Conservation (phyloP, 2,329 filamentous ascomycete genomes). For the Ophiocordyceps polyrhachis-furcata region DNA sequence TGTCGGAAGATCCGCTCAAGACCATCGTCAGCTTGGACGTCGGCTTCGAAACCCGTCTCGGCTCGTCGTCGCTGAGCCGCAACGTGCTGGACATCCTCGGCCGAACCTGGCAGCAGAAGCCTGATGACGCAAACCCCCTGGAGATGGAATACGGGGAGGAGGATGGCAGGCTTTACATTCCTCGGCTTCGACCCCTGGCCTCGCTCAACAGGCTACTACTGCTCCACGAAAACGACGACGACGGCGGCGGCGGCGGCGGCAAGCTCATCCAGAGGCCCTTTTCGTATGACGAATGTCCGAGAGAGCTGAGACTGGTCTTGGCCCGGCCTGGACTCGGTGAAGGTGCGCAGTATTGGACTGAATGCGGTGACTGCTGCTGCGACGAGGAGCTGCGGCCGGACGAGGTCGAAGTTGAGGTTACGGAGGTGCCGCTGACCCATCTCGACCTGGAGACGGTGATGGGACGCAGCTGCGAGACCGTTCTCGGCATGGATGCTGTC, state of each 20-base stretch:
- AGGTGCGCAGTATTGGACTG: slow-evolving; percentile 9
- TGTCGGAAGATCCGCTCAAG: slow-evolving; percentile 28
- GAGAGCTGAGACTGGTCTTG: slow-evolving; percentile 8
- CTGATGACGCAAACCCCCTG: slow-evolving; percentile 1
- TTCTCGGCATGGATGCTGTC: slow-evolving; percentile 21
- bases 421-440: slow-evolving; percentile 15
- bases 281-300: not conserved
- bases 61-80: slow-evolving; percentile 2
- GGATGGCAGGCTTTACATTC: slow-evolving; percentile 19
- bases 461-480: slow-evolving; percentile 13
- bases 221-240: slow-evolving; percentile 15
- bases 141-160: slow-evolving; percentile 27
- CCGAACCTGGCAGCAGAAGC: slow-evolving; percentile 7
- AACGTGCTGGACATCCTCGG: slow-evolving; percentile 10
- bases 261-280: slow-evolving; percentile 7
- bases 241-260: not conserved
- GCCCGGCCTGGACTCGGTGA: slow-evolving; percentile 9
- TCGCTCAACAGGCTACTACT: slow-evolving; percentile 23
- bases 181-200: slow-evolving; percentile 22
- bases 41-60: slow-evolving; percentile 6
- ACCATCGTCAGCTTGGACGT: slow-evolving; percentile 25
- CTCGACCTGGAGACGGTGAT: slow-evolving; percentile 18
- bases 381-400: slow-evolving; percentile 8
- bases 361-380: slow-evolving; percentile 2
- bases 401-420: slow-evolving; percentile 22